phyloP scores from a whole-genome alignment of 192 early-diverging fungal species.

The Coemansia sp. region DNA sequence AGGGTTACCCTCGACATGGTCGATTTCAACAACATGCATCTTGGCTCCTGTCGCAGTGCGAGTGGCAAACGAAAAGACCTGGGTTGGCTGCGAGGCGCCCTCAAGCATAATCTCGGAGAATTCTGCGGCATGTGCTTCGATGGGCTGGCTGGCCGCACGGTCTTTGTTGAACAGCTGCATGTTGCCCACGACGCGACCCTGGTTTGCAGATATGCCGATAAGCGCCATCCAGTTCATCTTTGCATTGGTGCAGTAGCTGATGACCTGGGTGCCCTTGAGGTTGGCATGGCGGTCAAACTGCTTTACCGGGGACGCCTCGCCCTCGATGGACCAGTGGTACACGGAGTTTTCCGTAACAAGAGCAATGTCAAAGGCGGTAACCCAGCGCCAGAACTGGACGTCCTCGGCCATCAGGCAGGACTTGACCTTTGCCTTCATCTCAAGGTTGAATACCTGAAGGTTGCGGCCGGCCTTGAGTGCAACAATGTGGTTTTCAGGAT shows the following conservation, averaged over 20 bases:
- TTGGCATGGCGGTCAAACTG: constrained; percentile 91
- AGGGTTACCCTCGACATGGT: constrained; percentile 91
- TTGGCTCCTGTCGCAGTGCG: constrained; percentile 80
- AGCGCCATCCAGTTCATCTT: constrained; percentile 95
- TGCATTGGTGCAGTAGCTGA: constrained; percentile 89
- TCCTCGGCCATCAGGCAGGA: constrained; percentile 87
- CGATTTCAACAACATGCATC: constrained; percentile 95
- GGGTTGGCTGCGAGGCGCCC: constrained; percentile 71
- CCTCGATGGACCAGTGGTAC: constrained; percentile 98
- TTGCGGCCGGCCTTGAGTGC: constrained; percentile 92
- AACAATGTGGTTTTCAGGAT: constrained; percentile 89
- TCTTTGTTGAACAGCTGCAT: constrained; percentile 98
- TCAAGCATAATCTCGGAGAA: constrained; percentile 90
- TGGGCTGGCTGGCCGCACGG: constrained; percentile 85
- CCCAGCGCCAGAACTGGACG: constrained; percentile 96
- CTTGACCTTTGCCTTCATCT: constrained; percentile 94
- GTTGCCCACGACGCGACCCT: constrained; percentile 87
- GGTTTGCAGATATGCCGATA: constrained; percentile 89
- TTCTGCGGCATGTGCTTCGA: constrained; percentile 95
- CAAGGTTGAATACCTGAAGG: constrained; percentile 97
- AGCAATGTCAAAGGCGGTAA: constrained; percentile 79
- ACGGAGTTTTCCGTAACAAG: constrained; percentile 86
- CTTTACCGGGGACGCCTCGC: constrained; percentile 79
- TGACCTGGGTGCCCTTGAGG: constrained; percentile 87
- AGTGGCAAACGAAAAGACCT: constrained; percentile 92